Conservation (phyloP, 2,329 filamentous ascomycete species). For the Neonectria punicea region DNA sequence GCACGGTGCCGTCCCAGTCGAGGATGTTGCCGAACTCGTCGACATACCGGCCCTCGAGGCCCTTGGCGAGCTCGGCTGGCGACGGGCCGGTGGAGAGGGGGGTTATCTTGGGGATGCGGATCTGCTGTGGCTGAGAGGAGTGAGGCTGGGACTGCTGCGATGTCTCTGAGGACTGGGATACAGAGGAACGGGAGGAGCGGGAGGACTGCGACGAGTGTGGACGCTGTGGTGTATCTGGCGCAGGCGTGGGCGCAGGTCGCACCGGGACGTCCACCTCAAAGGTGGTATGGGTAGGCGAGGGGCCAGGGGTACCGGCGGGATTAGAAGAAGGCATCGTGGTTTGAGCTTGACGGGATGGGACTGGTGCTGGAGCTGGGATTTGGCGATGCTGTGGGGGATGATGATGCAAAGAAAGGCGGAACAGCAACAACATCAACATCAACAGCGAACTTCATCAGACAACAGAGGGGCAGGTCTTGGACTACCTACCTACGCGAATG, state of each 20-base stretch:
- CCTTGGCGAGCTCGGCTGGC: slow-evolving; percentile 49
- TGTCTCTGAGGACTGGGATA: slow-evolving; percentile 9
- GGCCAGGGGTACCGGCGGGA: slow-evolving; percentile 28
- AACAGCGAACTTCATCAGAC: slow-evolving; percentile 15
- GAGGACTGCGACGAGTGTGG: not conserved
- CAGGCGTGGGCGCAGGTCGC: slow-evolving; percentile 13
- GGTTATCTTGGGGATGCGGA: slow-evolving; percentile 54
- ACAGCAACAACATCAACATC: not conserved
- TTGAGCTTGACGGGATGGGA: not conserved
- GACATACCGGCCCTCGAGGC: slow-evolving; percentile 59
- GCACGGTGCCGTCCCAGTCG: slow-evolving; percentile 59
- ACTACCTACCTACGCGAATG: not conserved
- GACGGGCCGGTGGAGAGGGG: slow-evolving; percentile 50
- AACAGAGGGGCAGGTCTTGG: slow-evolving; percentile 23
- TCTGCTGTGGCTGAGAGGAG: slow-evolving; percentile 35
- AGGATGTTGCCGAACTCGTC: slow-evolving; percentile 67
- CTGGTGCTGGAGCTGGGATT: not conserved
- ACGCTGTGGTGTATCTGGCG: not conserved
- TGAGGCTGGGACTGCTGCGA: not conserved
- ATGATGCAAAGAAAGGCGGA: too few relatives aligned
- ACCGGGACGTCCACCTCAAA: slow-evolving; percentile 42
- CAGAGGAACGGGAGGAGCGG: slow-evolving; percentile 12
- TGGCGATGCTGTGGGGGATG: slow-evolving; percentile 22
- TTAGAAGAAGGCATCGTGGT: slow-evolving; percentile 16
- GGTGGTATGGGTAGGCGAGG: slow-evolving; percentile 40